Evolutionary conservation across 805 yeast species (phyloP).

Genomic region (Barnettozyma wickerhamii): DNA sequence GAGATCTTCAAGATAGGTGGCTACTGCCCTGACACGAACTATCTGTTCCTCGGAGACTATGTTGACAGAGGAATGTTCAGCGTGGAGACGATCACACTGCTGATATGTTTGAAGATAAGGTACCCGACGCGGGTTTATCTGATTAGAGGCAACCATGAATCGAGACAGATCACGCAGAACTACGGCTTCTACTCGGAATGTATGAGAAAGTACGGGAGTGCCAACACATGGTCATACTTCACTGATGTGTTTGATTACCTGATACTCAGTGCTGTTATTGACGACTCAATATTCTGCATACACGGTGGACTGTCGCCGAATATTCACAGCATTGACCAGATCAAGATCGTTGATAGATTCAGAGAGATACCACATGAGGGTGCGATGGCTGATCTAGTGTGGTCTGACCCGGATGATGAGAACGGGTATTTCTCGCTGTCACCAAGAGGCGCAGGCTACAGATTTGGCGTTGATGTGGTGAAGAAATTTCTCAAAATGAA

Average conservation of each 20-base stretch:
- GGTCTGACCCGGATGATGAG: slow-evolving; percentile 97
- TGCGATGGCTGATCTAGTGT: slow-evolving; percentile 97
- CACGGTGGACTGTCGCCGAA: slow-evolving; percentile 98
- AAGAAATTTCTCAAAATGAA: slow-evolving; percentile 79
- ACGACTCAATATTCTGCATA: slow-evolving; percentile 85
- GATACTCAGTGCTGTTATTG: slow-evolving; percentile 85
- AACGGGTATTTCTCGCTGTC: slow-evolving; percentile 73
- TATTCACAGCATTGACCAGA: slow-evolving; percentile 90
- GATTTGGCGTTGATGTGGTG: slow-evolving; percentile 89
- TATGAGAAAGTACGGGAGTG: slow-evolving; percentile 77
- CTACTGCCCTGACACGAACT: slow-evolving; percentile 87
- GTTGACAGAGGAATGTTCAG: slow-evolving; percentile 95
- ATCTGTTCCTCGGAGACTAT: slow-evolving; percentile 89
- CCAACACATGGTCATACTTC: slow-evolving; percentile 79
- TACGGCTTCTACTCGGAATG: slow-evolving; percentile 98
- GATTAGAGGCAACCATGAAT: slow-evolving; percentile 94
- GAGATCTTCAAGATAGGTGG: slow-evolving; percentile 96
- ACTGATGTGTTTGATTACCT: slow-evolving; percentile 92
- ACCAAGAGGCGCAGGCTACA: slow-evolving; percentile 97
- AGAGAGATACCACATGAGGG: slow-evolving; percentile 98
- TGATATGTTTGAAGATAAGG: slow-evolving; percentile 78
- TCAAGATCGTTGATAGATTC: slow-evolving; percentile 83
- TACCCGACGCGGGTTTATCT: slow-evolving; percentile 81
- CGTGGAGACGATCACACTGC: slow-evolving; percentile 83
- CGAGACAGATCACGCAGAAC: slow-evolving; percentile 93